These are phyloP conservation scores for Astragalus membranaceus DNA, from an alignment of 306 rosid species.

Conservation along the genomic window DNA sequence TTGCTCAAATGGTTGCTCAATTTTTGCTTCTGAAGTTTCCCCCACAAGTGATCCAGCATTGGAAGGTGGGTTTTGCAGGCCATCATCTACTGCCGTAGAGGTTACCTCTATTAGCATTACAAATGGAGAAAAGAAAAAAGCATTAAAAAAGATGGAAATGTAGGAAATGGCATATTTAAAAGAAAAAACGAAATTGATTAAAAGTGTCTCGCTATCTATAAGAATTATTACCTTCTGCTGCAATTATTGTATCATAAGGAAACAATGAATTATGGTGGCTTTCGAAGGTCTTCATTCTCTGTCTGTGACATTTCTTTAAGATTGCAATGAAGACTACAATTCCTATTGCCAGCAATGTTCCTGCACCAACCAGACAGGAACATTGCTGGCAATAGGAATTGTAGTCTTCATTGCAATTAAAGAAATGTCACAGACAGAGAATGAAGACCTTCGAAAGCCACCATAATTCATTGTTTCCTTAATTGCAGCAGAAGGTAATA, in stretches of 20 bases:
- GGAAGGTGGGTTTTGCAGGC: conserved; percentile 41
- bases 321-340: conserved; percentile 46
- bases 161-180: background rate
- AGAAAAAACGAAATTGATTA: background rate
- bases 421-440: conserved; percentile 25
- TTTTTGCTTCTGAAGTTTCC: no score
- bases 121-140: background rate
- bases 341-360: conserved; percentile 56
- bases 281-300: conserved; percentile 30
- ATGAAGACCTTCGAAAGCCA: conserved; percentile 29
- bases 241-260: conserved; percentile 34
- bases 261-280: conserved; percentile 23
- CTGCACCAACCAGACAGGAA: conserved; percentile 60
- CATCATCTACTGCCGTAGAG: conserved; percentile 33
- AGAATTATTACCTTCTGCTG: conserved; percentile 40
- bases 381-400: conserved; percentile 54
- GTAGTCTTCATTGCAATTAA: conserved; percentile 50
- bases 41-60: conserved; percentile 45
- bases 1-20: no score
- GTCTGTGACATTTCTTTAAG: conserved; percentile 31
- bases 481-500: conserved; percentile 43
- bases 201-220: background rate
- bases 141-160: background rate
- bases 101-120: conserved; percentile 28
- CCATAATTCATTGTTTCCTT: conserved; percentile 21